Evolutionary conservation across 768 basidiomycete genomes (phyloP).

Genomic region (Paxillus involutus): DNA sequence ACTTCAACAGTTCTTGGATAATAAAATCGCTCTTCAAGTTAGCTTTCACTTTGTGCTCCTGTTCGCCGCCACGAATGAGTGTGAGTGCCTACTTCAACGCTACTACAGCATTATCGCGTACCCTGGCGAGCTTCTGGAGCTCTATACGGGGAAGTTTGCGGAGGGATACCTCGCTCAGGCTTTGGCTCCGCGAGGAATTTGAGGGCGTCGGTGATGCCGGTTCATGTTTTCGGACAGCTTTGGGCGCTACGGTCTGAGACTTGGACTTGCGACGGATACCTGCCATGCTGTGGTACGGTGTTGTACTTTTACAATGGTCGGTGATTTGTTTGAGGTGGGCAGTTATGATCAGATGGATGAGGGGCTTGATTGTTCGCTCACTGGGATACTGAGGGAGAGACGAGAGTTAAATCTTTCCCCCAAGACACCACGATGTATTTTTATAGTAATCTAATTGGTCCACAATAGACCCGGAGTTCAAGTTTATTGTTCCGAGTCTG

Average conservation of each 20-base stretch:
- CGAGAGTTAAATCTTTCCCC: not conserved
- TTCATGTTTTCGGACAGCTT: not conserved
- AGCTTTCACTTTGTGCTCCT: conserved; percentile 23
- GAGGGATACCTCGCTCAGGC: conserved; percentile 16
- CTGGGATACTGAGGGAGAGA: not conserved
- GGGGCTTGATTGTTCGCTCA: not conserved
- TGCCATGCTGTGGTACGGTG: conserved; percentile 6
- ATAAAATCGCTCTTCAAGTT: conserved; percentile 28
- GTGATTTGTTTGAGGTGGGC: not conserved
- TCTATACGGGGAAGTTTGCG: conserved; percentile 22
- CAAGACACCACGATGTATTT: not conserved
- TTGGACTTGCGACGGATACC: conserved; percentile 11
- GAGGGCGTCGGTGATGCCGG: not conserved
- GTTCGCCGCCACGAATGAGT: not conserved
- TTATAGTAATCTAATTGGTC: conserved; percentile 7
- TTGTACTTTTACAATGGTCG: not conserved
- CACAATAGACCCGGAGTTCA: conserved; percentile 3
- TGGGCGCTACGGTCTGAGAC: not conserved
- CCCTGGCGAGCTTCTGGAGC: conserved; percentile 29
- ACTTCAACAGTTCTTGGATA: conserved; percentile 18
- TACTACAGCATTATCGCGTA: conserved; percentile 1
- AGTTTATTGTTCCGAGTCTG: no score
- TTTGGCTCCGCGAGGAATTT: not conserved
- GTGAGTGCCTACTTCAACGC: not conserved
- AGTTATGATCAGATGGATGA: not conserved